Conservation (phyloP, 2,329 filamentous ascomycete genomes). For the Colletotrichum zoysiae region DNA sequence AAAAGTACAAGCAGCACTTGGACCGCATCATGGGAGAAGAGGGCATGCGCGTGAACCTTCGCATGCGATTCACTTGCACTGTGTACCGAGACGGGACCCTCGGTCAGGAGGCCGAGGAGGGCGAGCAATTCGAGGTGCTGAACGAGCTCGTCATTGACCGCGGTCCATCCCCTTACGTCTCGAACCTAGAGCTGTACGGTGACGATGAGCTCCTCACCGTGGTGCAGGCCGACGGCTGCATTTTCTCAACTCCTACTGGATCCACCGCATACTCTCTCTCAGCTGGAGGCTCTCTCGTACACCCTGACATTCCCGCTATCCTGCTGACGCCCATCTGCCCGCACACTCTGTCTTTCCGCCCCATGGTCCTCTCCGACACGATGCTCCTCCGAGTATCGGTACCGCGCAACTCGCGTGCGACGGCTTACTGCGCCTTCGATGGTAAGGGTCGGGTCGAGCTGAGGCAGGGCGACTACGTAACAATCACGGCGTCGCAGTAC, state of each 20-base stretch:
- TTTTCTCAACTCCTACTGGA: slow-evolving; percentile 95
- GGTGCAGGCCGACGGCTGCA: slow-evolving; percentile 96
- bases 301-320: slow-evolving; percentile 96
- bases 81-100: slow-evolving; percentile 81
- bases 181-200: slow-evolving; percentile 94
- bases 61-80: slow-evolving; percentile 99
- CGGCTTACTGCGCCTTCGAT: slow-evolving; percentile 96
- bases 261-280: slow-evolving; percentile 97
- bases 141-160: slow-evolving; percentile 99
- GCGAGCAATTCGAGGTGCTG: slow-evolving; percentile 96
- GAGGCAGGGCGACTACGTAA: slow-evolving; percentile 93
- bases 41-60: slow-evolving; percentile 96
- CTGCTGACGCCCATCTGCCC: slow-evolving; percentile 97
- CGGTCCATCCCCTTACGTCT: slow-evolving; percentile 95
- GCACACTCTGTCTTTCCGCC: slow-evolving; percentile 95
- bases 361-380: slow-evolving; percentile 97
- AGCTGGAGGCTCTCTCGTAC: slow-evolving; percentile 93
- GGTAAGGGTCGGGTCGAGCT: slow-evolving; percentile 96
- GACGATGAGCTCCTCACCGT: slow-evolving; percentile 96
- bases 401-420: slow-evolving; percentile 86
- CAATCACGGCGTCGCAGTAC: slow-evolving; percentile 94
- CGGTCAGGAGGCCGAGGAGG: slow-evolving; percentile 80
- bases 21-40: slow-evolving; percentile 92
- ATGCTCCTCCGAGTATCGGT: slow-evolving; percentile 92
- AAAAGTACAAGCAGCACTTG: slow-evolving; percentile 87